Evolutionary conservation across 768 basidiomycete genomes (phyloP).

Genomic region (Boletus subparvulus): DNA sequence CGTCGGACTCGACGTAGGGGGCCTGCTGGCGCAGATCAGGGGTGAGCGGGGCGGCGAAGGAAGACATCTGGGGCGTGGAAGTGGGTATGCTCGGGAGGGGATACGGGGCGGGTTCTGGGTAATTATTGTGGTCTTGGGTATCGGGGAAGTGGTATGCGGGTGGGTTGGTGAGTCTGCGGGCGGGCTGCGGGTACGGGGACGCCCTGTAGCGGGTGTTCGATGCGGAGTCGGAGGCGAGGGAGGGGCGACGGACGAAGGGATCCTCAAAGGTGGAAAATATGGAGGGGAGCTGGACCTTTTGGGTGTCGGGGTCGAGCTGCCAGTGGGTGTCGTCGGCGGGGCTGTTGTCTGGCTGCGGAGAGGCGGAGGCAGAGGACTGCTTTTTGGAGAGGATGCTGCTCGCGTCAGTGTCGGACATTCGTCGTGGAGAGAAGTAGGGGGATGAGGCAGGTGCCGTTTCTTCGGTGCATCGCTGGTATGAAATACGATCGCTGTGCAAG

Average conservation of each 20-base stretch:
- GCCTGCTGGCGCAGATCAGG: constrained; percentile 48
- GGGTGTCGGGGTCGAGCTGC: constrained; percentile 24
- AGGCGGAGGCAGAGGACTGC: constrained; percentile 49
- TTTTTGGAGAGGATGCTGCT: constrained; percentile 62
- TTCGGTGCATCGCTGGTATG: constrained; percentile 15
- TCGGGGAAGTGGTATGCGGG: constrained; percentile 61
- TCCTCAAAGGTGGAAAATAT: constrained; percentile 72
- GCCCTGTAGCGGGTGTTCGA: constrained; percentile 47
- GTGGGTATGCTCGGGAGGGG: constrained; percentile 53
- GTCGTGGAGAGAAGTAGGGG: constrained; percentile 49
- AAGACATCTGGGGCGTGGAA: constrained; percentile 50
- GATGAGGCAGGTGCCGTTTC: background rate
- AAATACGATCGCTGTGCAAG: constrained; percentile 37
- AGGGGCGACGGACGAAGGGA: constrained; percentile 56
- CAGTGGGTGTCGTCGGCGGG: constrained; percentile 9
- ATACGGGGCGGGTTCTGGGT: constrained; percentile 47
- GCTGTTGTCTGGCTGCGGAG: constrained; percentile 49
- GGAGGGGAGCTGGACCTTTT: constrained; percentile 69
- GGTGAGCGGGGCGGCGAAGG: constrained; percentile 47
- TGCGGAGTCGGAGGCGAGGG: constrained; percentile 51
- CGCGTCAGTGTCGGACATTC: constrained; percentile 74
- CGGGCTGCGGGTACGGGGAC: constrained; percentile 55
- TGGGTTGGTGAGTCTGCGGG: constrained; percentile 46
- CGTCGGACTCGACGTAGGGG: constrained; percentile 46
- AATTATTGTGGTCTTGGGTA: constrained; percentile 41